Base-by-base conservation (phyloP, 176 grass and related monocot species). In the Saccharum spontaneum region DNA sequence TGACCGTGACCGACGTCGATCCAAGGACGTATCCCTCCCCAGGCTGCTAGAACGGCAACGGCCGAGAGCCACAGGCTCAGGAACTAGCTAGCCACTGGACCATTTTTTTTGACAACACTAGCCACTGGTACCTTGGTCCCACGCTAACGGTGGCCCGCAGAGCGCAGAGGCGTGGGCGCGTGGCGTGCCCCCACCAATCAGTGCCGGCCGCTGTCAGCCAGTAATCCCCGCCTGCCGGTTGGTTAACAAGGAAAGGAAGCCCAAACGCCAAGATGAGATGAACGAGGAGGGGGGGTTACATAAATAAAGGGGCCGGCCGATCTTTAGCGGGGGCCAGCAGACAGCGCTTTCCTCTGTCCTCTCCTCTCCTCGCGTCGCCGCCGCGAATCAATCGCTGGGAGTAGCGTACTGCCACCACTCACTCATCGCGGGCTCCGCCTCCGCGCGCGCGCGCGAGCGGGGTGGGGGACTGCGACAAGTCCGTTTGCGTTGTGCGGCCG, bases 251-350 rank as follows among this genome's bases (percentile, higher is more conserved):
- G 46, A 49, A 61, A 70, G 48, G 72, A 36, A 57, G 37, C n/a
- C 76, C 67, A 80, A 81, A 81, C 34, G 33, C 31, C 22, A 66
- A 77, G 82, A 68, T 66, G 66, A 77, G 82, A 68, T 66, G 66
- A 84, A 68, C 30, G 54, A 77, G 61, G 61, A 34, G 61, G 61
- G 61, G 61, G 61, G 62, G 68, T 77, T 84, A 36, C 28, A 28
- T 28, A 28, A 15, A 85, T 85, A 85, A 77, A 77, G 62, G 65
- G 20, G 69, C 44, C 75, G 20, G 60, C 57, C 55, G 55, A 75
- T 50, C 73, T 69, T 26, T 5, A 23, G 62, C 78, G 30, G 57
- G 49, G 49, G 40, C 57, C 76, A 69, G 49, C 75, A n/a, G 75
- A n/a, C 75, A 61, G 34, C 64, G 62, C 18, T 14, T 10, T 4